These are phyloP conservation scores for Arabidopsis arenosa DNA, from an alignment of 345 rosid genomes.

Conservation along the genomic window DNA sequence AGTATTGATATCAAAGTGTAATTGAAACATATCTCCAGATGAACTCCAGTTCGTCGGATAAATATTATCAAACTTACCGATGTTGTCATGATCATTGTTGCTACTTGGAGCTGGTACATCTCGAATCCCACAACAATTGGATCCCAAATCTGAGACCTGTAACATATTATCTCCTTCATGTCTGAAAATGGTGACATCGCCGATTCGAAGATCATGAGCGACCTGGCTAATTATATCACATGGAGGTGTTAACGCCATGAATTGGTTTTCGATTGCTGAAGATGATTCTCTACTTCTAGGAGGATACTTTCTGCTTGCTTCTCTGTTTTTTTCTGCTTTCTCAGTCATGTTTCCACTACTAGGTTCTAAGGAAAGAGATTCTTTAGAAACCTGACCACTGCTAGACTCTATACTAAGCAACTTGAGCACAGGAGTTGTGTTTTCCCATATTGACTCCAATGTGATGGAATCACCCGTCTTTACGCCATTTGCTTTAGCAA, in stretches of 20 bases:
- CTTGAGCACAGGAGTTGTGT: not conserved
- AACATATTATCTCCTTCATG: slow-evolving; percentile 13
- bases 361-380: slow-evolving; percentile 1
- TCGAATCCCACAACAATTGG: slow-evolving; percentile 10
- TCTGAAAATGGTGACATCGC: slow-evolving; percentile 20
- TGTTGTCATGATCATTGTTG: slow-evolving; percentile 27
- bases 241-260: slow-evolving; percentile 1
- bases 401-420: not conserved
- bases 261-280: slow-evolving; percentile 17
- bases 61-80: slow-evolving; percentile 20
- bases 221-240: not conserved
- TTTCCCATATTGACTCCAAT: slow-evolving; percentile 14
- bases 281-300: slow-evolving; percentile 6
- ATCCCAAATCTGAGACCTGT: slow-evolving; percentile 25
- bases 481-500: slow-evolving; percentile 23
- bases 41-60: not conserved
- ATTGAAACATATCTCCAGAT: not conserved
- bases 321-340: slow-evolving; percentile 1
- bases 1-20: not conserved
- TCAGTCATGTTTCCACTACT: not conserved
- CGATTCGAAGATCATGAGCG: slow-evolving; percentile 16
- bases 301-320: slow-evolving; percentile 11
- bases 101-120: slow-evolving; percentile 19
- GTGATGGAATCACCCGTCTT: not conserved
- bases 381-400: not conserved